Evolutionary conservation across 352 stramenopile species (phyloP).

Genomic region (Phytophthora agathidicida): DNA sequence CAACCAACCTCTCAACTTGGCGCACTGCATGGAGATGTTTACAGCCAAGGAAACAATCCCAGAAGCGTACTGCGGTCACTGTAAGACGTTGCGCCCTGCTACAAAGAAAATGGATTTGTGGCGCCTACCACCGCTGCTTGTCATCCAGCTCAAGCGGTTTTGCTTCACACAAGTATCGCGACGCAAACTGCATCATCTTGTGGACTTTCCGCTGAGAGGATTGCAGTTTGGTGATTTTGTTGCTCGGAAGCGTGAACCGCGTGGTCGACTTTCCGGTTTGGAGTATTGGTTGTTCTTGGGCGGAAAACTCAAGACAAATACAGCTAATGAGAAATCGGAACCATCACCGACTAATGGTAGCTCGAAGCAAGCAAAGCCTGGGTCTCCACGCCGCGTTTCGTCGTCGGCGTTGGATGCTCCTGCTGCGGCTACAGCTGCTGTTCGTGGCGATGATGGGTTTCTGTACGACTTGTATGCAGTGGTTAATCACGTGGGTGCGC

Average conservation of each 20-base stretch:
- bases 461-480: slow-evolving; percentile 98
- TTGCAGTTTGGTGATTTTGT: slow-evolving; percentile 90
- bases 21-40: slow-evolving; percentile 89
- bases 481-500: slow-evolving; percentile 97
- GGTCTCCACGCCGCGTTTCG: slow-evolving; percentile 19
- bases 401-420: slow-evolving; percentile 59
- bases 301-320: slow-evolving; percentile 56
- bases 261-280: slow-evolving; percentile 51
- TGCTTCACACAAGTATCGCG: slow-evolving; percentile 94
- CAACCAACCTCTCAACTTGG: slow-evolving; percentile 81
- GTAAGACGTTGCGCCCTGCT: slow-evolving; percentile 90
- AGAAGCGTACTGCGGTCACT: slow-evolving; percentile 83
- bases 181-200: slow-evolving; percentile 96
- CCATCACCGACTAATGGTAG: slow-evolving; percentile 6
- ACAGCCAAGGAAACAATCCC: slow-evolving; percentile 80
- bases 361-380: slow-evolving; percentile 11
- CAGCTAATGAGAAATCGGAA: slow-evolving; percentile 7
- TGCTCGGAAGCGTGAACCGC: slow-evolving; percentile 58
- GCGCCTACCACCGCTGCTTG: slow-evolving; percentile 96
- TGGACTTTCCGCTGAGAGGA: slow-evolving; percentile 95
- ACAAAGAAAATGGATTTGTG: slow-evolving; percentile 98
- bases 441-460: slow-evolving; percentile 58
- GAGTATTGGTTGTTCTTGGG: slow-evolving; percentile 80
- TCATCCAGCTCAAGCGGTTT: slow-evolving; percentile 99
- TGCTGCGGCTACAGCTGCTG: slow-evolving; percentile 58